phyloP scores from a whole-genome alignment of 2,329 filamentous ascomycete genomes.

The Pleoardoris graminearum region DNA sequence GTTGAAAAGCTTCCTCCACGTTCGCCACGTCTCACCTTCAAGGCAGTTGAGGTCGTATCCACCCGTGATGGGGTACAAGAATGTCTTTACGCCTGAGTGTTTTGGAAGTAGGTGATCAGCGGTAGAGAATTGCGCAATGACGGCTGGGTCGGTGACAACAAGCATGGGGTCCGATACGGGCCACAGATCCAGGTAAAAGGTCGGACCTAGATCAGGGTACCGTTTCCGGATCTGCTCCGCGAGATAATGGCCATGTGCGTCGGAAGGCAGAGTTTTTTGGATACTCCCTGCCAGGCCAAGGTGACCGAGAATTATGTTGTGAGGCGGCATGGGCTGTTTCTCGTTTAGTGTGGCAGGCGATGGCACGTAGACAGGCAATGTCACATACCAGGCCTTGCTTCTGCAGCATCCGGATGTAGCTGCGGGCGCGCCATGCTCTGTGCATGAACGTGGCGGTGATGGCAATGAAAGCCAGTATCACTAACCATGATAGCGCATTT shows the following conservation, averaged over 20 bases:
- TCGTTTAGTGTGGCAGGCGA: neutral
- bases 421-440: slow-evolving; percentile 1
- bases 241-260: slow-evolving; percentile 13
- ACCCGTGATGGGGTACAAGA: slow-evolving; percentile 9
- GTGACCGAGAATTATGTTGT: slow-evolving; percentile 11
- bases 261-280: neutral
- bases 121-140: slow-evolving; percentile 8
- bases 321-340: slow-evolving; percentile 13
- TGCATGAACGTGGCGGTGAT: too few species aligned
- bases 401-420: slow-evolving; percentile 1
- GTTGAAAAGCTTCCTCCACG: slow-evolving; percentile 32
- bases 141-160: slow-evolving; percentile 9
- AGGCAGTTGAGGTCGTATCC: slow-evolving; percentile 10
- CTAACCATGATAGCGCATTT: too few species aligned
- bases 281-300: slow-evolving; percentile 6
- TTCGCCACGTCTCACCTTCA: slow-evolving; percentile 23
- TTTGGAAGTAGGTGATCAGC: slow-evolving; percentile 11
- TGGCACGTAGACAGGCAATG: neutral
- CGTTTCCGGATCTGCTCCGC: slow-evolving; percentile 8
- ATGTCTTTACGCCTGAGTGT: slow-evolving; percentile 11
- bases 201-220: slow-evolving; percentile 10
- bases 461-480: too few species aligned
- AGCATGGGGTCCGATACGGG: slow-evolving; percentile 11
- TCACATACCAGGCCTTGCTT: neutral
- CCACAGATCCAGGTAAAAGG: slow-evolving; percentile 14